Percentiles rank a stretch among this genome's conserved stretches.
These are phyloP conservation scores for Phaeotremella skinneri DNA, from an alignment of 768 basidiomycete genomes.

Conservation along the genomic window DNA sequence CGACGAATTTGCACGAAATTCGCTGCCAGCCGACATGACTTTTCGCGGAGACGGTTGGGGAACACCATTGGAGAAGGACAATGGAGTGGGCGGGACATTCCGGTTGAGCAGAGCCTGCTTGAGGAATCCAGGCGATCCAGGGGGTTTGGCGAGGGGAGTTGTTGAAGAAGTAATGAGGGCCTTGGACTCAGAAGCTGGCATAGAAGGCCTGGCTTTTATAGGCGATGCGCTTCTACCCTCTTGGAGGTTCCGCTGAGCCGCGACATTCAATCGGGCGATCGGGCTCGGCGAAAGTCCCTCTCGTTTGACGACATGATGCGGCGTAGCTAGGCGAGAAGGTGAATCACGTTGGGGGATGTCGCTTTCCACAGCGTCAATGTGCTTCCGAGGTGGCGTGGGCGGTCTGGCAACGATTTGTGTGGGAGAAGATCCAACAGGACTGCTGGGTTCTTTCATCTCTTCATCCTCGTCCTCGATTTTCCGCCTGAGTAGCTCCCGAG, in stretches of 20 bases:
- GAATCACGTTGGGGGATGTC: no score
- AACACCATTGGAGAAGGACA: not conserved
- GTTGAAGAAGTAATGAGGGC: not conserved
- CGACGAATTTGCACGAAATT: not conserved
- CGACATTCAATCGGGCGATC: no score
- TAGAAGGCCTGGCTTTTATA: no score
- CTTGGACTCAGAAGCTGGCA: no score
- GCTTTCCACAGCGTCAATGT: no score
- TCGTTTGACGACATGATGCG: not conserved
- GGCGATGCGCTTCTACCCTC: no score
- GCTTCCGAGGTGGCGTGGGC: constrained; percentile 26
- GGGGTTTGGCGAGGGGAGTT: not conserved
- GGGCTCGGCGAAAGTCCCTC: no score
- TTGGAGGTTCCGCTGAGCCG: no score
- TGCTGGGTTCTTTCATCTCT: not conserved
- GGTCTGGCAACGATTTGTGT: constrained; percentile 15
- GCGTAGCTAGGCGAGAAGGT: not conserved
- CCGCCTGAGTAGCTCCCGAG: constrained; percentile 16
- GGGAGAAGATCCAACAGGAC: not conserved
- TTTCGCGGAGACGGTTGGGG: not conserved
- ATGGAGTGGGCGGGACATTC: not conserved
- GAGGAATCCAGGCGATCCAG: not conserved
- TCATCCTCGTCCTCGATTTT: constrained; percentile 5
- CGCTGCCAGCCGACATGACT: not conserved
- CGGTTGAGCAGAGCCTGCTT: not conserved